Evolutionary conservation across 768 basidiomycete species (phyloP), one percentile per base, ranked within the genome.

Genomic region (Mycena olivaceomarginata): DNA sequence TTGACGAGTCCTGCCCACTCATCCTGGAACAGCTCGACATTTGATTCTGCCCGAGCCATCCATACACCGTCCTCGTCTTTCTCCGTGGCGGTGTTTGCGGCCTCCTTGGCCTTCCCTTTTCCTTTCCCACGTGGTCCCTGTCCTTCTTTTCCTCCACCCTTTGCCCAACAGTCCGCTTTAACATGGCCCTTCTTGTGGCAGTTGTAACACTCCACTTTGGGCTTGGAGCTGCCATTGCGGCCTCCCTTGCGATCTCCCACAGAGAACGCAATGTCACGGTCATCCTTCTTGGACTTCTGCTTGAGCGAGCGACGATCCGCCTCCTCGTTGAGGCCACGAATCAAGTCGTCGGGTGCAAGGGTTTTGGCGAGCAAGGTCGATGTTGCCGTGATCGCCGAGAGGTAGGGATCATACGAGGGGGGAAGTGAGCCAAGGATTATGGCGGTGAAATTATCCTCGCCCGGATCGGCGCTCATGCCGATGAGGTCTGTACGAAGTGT

Each of bases 201-300:
- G 65, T 82, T 82, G 60, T 59, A 76, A 66, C 82, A 82, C 64
- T 78, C 77, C 31, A 75, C 69, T 31, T 70, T 72, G 25, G 68
- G 40, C 56, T 71, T 75, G 18, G 22, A 22, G 11, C 4, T 53
- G n/a, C 39, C 16, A 12, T 68, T 18, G 81, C 79, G 56, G 82
- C 79, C n/a, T 73, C 67, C 13, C 75, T 79, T 11, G 77, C 64
- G 18, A 84, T 51, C 48, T 51, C 48, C 16, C 48, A 4, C 48
- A 51, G 48, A 51, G 48, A 51, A 51, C 1, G 48, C 16, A 51
- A 51, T 51, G 16, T 51, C 16, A 18, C 2, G 4, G 3, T 31
- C 3, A 3, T 4, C 31, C 31, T 31, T 31, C 31, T 31, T 31
- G 31, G 31, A 31, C 48, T 51, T 51, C 7, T 18, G 40, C 64